phyloP scores from a whole-genome alignment of 2,329 filamentous ascomycete species.

The Fusarium floridanum region DNA sequence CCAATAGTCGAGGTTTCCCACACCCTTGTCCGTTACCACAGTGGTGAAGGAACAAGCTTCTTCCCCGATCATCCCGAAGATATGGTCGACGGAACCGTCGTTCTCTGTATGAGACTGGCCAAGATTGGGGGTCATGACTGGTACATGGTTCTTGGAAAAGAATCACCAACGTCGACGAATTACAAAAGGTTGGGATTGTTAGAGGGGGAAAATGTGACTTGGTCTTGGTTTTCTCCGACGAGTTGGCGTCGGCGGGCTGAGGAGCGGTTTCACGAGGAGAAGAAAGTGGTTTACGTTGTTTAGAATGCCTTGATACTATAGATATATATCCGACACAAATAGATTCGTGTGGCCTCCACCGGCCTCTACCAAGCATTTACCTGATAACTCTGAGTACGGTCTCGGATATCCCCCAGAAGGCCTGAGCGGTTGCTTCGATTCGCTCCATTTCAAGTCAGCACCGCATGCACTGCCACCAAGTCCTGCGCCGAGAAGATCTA shows the following conservation, averaged over 20 bases:
- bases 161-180: background rate
- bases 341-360: background rate
- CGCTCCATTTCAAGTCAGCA: background rate
- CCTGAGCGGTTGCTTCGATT: too few species aligned
- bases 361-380: too few species aligned
- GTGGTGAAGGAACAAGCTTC: background rate
- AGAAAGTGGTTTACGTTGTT: constrained; percentile 3
- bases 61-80: constrained; percentile 16
- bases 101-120: constrained; percentile 17
- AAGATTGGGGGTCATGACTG: constrained; percentile 11
- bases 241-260: constrained; percentile 22
- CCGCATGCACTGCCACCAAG: background rate
- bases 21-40: constrained; percentile 1
- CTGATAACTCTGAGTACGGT: too few species aligned
- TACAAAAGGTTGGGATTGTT: constrained; percentile 17
- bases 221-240: constrained; percentile 11
- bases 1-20: background rate
- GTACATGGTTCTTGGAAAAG: constrained; percentile 13
- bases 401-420: too few species aligned
- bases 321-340: background rate
- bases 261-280: constrained; percentile 21
- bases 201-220: constrained; percentile 10
- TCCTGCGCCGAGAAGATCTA: background rate
- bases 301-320: background rate
- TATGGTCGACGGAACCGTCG: constrained; percentile 5